Evolutionary conservation across 2,329 filamentous ascomycete genomes (phyloP).

Genomic region (Albophoma yamanashiensis): DNA sequence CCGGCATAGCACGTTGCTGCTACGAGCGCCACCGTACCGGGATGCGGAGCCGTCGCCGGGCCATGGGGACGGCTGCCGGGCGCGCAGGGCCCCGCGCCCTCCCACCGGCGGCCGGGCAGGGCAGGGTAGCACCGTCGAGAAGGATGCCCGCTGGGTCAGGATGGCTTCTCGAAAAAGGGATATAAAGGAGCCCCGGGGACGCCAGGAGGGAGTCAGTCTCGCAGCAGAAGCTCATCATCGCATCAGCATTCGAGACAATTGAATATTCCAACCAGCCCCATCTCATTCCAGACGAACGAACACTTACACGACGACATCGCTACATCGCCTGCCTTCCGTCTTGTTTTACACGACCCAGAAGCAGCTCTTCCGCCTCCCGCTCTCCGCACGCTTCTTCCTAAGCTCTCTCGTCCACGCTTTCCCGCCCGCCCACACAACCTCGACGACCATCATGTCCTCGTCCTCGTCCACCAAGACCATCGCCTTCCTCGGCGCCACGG

Average conservation of each 20-base stretch:
- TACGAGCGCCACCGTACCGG: background rate
- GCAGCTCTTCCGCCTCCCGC: too few species aligned
- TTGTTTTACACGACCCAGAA: background rate
- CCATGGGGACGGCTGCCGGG: background rate
- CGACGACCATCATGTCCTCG: constrained; percentile 1
- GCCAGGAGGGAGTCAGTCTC: background rate
- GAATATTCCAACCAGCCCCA: background rate
- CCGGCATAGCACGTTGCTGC: background rate
- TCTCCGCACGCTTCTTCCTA: too few species aligned
- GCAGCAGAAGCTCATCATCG: background rate
- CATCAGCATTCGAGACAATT: background rate
- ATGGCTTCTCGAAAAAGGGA: background rate
- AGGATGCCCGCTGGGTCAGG: background rate
- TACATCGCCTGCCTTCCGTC: background rate
- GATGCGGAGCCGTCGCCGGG: background rate
- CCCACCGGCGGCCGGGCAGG: background rate
- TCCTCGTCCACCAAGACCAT: constrained; percentile 11
- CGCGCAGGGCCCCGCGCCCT: background rate
- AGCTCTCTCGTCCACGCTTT: too few species aligned
- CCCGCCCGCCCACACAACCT: background rate
- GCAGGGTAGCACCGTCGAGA: too few species aligned
- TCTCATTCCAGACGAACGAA: too few species aligned
- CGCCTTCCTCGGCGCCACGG: constrained; percentile 30
- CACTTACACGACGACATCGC: background rate
- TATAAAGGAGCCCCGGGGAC: background rate